These are phyloP conservation scores for Amanita phalloides DNA, from an alignment of 768 basidiomycete genomes.

Conservation along the genomic window DNA sequence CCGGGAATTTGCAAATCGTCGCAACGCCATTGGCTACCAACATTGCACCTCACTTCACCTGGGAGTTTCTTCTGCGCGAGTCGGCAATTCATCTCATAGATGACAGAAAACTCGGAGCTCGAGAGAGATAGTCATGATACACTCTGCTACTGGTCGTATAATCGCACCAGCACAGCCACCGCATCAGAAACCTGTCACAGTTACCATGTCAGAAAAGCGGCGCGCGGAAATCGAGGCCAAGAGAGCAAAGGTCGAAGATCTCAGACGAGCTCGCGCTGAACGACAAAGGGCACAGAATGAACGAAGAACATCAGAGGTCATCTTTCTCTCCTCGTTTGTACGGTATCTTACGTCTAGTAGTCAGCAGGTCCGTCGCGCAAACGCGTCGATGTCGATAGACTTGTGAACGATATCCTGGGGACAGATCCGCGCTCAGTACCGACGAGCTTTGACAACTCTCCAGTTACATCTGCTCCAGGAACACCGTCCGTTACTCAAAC, in stretches of 20 bases:
- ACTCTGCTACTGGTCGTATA: not conserved
- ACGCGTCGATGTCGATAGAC: conserved; percentile 51
- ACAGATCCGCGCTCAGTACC: conserved; percentile 28
- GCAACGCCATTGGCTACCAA: not conserved
- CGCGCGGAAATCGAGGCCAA: conserved; percentile 89
- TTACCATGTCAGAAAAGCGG: conserved; percentile 47
- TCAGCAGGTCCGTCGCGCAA: conserved; percentile 28
- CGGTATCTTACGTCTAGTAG: conserved; percentile 13
- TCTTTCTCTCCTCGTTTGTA: conserved; percentile 6
- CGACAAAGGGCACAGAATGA: conserved; percentile 47
- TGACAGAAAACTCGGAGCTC: no score
- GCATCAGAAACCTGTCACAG: not conserved
- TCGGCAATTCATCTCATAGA: no score
- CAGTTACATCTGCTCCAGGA: conserved; percentile 60
- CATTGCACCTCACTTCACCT: not conserved
- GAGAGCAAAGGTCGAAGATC: conserved; percentile 74
- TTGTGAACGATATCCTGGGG: conserved; percentile 55
- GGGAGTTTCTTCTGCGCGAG: no score
- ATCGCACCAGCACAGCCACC: not conserved
- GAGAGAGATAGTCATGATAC: no score
- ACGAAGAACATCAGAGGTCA: conserved; percentile 27
- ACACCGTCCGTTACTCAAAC: conserved; percentile 44
- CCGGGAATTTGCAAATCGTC: conserved; percentile 5
- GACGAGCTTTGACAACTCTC: conserved; percentile 59
- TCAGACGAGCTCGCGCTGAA: conserved; percentile 68